phyloP scores from a whole-genome alignment of 2,329 filamentous ascomycete species.

The Exophiala oligosperma region DNA sequence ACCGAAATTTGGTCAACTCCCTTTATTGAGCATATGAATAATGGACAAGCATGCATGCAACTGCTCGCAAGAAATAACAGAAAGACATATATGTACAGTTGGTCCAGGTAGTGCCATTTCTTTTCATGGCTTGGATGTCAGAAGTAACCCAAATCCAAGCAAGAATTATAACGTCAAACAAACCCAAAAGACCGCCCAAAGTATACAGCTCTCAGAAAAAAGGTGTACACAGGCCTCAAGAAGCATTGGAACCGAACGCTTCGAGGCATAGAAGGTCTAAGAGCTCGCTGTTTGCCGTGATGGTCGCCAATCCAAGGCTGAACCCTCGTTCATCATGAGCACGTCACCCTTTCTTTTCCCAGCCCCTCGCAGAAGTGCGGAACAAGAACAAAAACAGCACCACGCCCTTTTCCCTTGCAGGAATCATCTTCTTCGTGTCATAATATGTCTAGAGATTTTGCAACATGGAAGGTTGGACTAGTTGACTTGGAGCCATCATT shows the following conservation, averaged over 20 bases:
- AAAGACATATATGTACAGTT: slow-evolving; percentile 23
- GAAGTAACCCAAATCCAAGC: background rate
- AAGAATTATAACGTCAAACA: background rate
- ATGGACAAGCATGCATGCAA: background rate
- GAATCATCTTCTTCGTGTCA: slow-evolving; percentile 20
- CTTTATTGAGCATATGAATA: background rate
- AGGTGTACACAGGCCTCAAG: background rate
- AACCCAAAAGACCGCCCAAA: background rate
- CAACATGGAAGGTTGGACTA: slow-evolving; percentile 31
- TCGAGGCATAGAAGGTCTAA: background rate
- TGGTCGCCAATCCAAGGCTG: background rate
- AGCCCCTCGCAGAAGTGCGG: background rate
- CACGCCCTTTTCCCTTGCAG: slow-evolving; percentile 6
- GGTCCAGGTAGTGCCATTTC: slow-evolving; percentile 17
- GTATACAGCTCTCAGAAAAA: background rate
- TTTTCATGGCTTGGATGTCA: slow-evolving; percentile 2
- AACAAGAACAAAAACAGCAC: slow-evolving; percentile 10
- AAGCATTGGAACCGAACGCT: background rate
- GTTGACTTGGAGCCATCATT: slow-evolving; percentile 29
- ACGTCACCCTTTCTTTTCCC: slow-evolving; percentile 1
- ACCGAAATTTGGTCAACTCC: background rate
- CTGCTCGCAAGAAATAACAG: background rate
- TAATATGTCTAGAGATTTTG: slow-evolving; percentile 25
- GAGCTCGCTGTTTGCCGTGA: background rate
- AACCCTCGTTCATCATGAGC: slow-evolving; percentile 17